Conservation (phyloP, 1,139 yeast genomes). For the Meyerozyma athensensis region DNA sequence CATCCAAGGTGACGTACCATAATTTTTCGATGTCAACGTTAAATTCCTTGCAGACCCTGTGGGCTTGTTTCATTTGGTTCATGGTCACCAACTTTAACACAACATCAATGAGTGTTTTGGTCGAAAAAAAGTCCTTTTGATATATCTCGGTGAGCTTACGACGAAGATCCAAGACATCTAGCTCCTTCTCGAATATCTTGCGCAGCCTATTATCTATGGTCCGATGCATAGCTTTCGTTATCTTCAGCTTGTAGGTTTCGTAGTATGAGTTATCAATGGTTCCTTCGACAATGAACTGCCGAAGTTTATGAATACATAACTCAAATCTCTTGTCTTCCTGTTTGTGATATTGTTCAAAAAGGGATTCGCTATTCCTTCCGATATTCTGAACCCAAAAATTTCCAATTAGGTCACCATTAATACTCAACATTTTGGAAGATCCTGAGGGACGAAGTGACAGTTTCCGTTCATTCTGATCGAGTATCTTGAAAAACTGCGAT, state of each 20-base stretch:
- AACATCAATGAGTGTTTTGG: conserved; percentile 52
- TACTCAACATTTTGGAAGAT: conserved; percentile 17
- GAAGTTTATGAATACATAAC: conserved; percentile 19
- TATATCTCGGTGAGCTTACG: conserved; percentile 51
- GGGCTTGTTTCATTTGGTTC: conserved; percentile 57
- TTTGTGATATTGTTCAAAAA: conserved; percentile 27
- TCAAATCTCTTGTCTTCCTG: conserved; percentile 32
- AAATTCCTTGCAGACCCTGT: conserved; percentile 54
- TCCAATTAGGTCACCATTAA: conserved; percentile 41
- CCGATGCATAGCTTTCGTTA: conserved; percentile 20
- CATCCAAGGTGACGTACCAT: conserved; percentile 58
- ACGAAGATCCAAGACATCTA: conserved; percentile 48
- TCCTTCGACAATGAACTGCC: conserved; percentile 11
- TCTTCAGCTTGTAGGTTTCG: conserved; percentile 22
- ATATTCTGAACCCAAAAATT: conserved; percentile 35
- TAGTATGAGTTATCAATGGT: conserved; percentile 15
- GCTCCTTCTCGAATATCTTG: conserved; percentile 44
- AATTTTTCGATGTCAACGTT: conserved; percentile 59
- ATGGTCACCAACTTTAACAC: conserved; percentile 49
- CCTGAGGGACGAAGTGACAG: conserved; percentile 3
- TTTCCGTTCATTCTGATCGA: conserved; percentile 37
- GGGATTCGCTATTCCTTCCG: conserved; percentile 20
- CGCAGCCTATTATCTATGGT: conserved; percentile 19
- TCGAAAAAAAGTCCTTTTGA: conserved; percentile 47
- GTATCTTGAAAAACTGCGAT: conserved; percentile 37